phyloP scores from a whole-genome alignment of 305 asterid genomes.

The Caryopteris hybrid region DNA sequence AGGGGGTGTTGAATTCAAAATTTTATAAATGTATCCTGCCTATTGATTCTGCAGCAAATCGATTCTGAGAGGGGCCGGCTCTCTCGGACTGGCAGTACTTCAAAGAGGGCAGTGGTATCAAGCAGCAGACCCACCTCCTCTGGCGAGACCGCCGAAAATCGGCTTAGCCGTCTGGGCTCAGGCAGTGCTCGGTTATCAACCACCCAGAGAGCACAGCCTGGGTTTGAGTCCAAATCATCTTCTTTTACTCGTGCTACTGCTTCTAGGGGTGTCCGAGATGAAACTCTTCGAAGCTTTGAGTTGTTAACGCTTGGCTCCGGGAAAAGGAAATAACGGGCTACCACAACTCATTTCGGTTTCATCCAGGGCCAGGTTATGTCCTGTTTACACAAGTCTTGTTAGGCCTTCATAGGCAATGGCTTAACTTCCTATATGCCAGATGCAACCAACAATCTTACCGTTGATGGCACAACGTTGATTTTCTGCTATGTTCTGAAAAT shows the following conservation, averaged over 20 bases:
- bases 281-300: constrained; percentile 91
- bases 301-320: constrained; percentile 58
- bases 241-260: constrained; percentile 58
- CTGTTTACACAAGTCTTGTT: background rate
- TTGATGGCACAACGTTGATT: background rate
- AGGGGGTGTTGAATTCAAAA: background rate
- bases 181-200: constrained; percentile 63
- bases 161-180: constrained; percentile 54
- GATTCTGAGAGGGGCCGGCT: constrained; percentile 68
- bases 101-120: constrained; percentile 60
- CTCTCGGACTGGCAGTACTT: constrained; percentile 64
- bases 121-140: constrained; percentile 85
- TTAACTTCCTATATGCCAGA: background rate
- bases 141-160: constrained; percentile 67
- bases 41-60: constrained; percentile 40
- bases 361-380: background rate
- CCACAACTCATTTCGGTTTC: background rate
- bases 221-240: constrained; percentile 71
- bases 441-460: background rate
- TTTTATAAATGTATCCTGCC: background rate
- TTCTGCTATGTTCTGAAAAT: constrained; percentile 5
- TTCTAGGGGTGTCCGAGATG: constrained; percentile 61
- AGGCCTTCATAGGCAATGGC: background rate
- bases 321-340: constrained; percentile 26
- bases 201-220: constrained; percentile 75